Evolutionary conservation across 345 rosid species (phyloP), one percentile per base, ranked within the genome.

Genomic region (Mercurialis annua): DNA sequence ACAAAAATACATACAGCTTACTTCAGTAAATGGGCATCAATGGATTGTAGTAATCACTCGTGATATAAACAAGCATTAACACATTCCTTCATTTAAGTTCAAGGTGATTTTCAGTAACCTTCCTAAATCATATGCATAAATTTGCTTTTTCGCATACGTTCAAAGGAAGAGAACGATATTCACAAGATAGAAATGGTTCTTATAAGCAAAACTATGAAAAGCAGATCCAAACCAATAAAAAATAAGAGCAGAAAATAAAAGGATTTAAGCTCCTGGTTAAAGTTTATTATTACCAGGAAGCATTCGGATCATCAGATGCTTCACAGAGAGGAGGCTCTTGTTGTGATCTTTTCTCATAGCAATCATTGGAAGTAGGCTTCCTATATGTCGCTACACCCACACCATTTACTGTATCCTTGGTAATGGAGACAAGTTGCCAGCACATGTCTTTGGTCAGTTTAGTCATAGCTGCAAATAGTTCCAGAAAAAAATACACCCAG

Each of bases 251-350:
- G 10, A 46, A 44, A 31, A 34, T 29, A 26, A 42, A 33, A 20
- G 11, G 14, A 29, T 54, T 0, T 3, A 9, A 36, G 26, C 59
- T 30, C n/a, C 11, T 15, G 58, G 16, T 40, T 54, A 6, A 34
- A 2, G 54, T 26, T 21, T 52, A 42, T 50, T 44, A 60, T 65
- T 84, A 94, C 98, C 97, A 89, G 72, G 97, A 90, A 15, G 97
- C 99, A 81, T 92, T 85, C 31, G 90, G 86, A 82, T 92, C 99
- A 81, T 94, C 98, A 54, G 97, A 82, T 47, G 78, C 79, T 1
- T 81, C 56, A 64, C 99, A 94, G 42, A 92, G 52, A 14, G 92
- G 90, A 78, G 99, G 99, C 70, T 82, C 80, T 26, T 74, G 89
- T 62, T 77, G 64, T 71, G 92, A 64, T 86, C 93, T 83, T 66